These are phyloP conservation scores for Urochloa ruziziensis DNA, from an alignment of 176 grass and related monocot species.

Conservation along the genomic window DNA sequence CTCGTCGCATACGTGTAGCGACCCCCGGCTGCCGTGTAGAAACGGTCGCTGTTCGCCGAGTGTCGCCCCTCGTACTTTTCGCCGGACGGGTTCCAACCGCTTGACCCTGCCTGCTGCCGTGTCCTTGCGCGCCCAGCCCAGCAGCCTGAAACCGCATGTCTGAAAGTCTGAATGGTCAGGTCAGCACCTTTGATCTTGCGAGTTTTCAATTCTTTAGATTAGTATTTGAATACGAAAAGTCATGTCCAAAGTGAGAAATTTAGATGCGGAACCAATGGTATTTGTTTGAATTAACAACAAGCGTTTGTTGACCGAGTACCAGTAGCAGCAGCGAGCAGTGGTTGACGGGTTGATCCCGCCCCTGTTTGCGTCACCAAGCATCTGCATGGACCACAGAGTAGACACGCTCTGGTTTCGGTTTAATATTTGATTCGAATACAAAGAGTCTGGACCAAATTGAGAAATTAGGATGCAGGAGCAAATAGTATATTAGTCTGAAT, in stretches of 20 bases:
- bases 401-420: no score
- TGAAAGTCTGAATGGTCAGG: background rate
- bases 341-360: no score
- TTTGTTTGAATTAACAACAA: background rate
- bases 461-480: no score
- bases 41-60: slow-evolving; percentile 39
- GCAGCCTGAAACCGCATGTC: background rate
- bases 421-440: no score
- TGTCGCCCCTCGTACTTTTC: background rate
- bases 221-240: background rate
- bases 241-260: background rate
- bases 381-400: no score
- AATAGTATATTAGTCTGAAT: no score
- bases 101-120: slow-evolving; percentile 1
- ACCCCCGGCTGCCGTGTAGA: background rate
- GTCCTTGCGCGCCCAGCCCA: background rate
- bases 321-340: no score
- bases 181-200: slow-evolving; percentile 12
- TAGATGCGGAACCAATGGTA: background rate
- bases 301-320: no score
- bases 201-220: no score
- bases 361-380: no score
- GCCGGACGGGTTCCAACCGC: slow-evolving; percentile 5
- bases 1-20: background rate
- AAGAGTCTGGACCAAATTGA: no score